phyloP scores from a whole-genome alignment of 2,329 filamentous ascomycete genomes.

The Pyricularia sp. region DNA sequence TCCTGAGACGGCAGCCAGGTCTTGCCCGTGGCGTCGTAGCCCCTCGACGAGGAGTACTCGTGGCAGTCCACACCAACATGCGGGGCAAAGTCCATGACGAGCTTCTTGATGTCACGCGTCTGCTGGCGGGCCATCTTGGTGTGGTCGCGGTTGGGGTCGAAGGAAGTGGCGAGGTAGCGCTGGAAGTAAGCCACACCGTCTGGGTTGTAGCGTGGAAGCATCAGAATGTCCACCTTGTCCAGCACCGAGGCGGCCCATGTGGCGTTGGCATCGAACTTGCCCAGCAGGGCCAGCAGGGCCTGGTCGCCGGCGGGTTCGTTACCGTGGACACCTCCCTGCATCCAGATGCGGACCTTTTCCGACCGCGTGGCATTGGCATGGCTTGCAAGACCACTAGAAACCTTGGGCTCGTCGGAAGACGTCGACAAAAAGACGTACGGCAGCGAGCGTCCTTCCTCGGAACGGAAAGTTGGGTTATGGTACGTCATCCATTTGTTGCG shows the following conservation, averaged over 20 bases:
- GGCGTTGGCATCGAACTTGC: conserved; percentile 1
- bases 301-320: conserved; percentile 4
- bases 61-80: conserved; percentile 2
- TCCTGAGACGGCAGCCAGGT: not conserved
- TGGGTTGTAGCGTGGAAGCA: conserved; percentile 4
- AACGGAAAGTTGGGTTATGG: not conserved
- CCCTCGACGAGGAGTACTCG: not conserved
- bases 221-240: not conserved
- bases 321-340: conserved; percentile 1
- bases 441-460: not conserved
- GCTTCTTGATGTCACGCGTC: conserved; percentile 1
- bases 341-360: not conserved
- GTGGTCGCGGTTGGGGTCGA: conserved; percentile 5
- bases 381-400: not conserved
- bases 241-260: not conserved
- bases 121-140: conserved; percentile 1
- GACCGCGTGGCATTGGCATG: not conserved
- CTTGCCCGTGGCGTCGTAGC: not conserved
- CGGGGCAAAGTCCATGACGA: not conserved
- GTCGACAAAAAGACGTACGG: conserved; percentile 1
- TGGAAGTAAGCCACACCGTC: conserved; percentile 4
- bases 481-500: conserved; percentile 3
- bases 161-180: not conserved
- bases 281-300: not conserved
- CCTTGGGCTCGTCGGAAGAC: not conserved